Evolutionary conservation across 2,329 filamentous ascomycete species (phyloP).

Genomic region (Westerdykella ornata): DNA sequence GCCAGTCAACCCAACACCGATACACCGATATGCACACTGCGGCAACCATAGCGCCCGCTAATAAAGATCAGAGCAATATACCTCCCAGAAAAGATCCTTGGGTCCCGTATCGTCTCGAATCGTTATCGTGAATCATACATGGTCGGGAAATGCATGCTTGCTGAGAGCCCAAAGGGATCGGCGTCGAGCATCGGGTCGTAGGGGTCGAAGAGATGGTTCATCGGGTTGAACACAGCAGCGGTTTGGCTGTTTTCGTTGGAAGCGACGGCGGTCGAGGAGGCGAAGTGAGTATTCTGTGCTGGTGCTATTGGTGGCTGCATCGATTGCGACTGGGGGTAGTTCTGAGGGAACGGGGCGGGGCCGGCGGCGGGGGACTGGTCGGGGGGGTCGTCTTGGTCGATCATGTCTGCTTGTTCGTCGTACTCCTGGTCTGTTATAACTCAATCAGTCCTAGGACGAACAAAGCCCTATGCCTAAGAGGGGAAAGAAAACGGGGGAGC

Average conservation of each 20-base stretch:
- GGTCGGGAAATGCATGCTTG: conserved; percentile 91
- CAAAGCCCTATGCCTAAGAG: conserved; percentile 51
- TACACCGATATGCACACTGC: too few relatives aligned
- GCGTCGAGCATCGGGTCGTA: conserved; percentile 87
- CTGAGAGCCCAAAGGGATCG: conserved; percentile 87
- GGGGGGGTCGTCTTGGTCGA: conserved; percentile 67
- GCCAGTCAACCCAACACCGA: too few relatives aligned
- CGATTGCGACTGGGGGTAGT: conserved; percentile 44
- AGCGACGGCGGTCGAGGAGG: conserved; percentile 28
- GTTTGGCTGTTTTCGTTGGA: conserved; percentile 20
- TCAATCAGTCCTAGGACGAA: conserved; percentile 62
- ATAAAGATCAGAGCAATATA: too few relatives aligned
- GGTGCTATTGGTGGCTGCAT: conserved; percentile 37
- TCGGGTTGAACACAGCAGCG: conserved; percentile 37
- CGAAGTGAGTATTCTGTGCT: conserved; percentile 27
- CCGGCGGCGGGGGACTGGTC: conserved; percentile 56
- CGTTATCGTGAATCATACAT: conserved; percentile 50
- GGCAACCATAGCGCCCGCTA: too few relatives aligned
- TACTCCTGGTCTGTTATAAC: conserved; percentile 88
- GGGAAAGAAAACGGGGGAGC: conserved; percentile 52
- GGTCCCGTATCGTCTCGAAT: too few relatives aligned
- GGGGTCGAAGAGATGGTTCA: conserved; percentile 53
- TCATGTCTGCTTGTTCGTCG: conserved; percentile 80
- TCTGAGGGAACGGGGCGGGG: conserved; percentile 58
- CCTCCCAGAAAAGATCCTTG: too few relatives aligned